phyloP scores from a whole-genome alignment of 1,284 basidiomycete genomes.

The Trametes pubescens region DNA sequence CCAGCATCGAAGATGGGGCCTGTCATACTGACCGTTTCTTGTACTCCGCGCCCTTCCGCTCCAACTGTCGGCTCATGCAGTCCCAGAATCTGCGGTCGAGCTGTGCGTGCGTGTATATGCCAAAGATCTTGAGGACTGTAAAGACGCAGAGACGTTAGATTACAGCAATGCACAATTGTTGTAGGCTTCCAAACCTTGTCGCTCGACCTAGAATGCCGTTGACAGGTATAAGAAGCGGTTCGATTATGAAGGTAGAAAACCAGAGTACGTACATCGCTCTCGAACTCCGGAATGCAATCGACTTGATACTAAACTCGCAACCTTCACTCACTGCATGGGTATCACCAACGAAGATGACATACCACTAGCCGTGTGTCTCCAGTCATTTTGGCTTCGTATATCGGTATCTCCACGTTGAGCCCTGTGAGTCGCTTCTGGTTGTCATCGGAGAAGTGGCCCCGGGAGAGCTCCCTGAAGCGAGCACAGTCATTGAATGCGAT shows the following conservation, averaged over 20 bases:
- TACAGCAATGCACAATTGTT: conserved; percentile 33
- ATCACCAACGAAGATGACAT: background rate
- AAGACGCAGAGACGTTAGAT: background rate
- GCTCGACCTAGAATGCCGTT: conserved; percentile 47
- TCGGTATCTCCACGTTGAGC: conserved; percentile 51
- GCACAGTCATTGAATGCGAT: background rate
- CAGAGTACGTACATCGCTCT: conserved; percentile 48
- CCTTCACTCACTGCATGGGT: background rate
- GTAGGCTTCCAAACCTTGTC: background rate
- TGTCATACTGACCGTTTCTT: conserved; percentile 48
- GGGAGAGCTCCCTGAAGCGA: conserved; percentile 59
- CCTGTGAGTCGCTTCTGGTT: conserved; percentile 63
- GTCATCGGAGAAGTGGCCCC: conserved; percentile 63
- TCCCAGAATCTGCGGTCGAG: conserved; percentile 60
- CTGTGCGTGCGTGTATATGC: conserved; percentile 61
- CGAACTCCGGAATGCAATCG: conserved; percentile 56
- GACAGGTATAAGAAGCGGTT: background rate
- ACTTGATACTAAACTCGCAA: conserved; percentile 58
- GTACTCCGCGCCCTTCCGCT: conserved; percentile 56
- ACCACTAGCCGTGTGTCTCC: conserved; percentile 61
- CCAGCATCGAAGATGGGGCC: conserved; percentile 42
- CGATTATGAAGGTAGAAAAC: too few relatives aligned
- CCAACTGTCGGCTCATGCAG: conserved; percentile 52
- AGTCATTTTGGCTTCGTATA: conserved; percentile 68
- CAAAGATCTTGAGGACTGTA: conserved; percentile 60